These are phyloP conservation scores for Davidsoniella eucalypti DNA, from an alignment of 2,329 filamentous ascomycete species.

Conservation along the genomic window DNA sequence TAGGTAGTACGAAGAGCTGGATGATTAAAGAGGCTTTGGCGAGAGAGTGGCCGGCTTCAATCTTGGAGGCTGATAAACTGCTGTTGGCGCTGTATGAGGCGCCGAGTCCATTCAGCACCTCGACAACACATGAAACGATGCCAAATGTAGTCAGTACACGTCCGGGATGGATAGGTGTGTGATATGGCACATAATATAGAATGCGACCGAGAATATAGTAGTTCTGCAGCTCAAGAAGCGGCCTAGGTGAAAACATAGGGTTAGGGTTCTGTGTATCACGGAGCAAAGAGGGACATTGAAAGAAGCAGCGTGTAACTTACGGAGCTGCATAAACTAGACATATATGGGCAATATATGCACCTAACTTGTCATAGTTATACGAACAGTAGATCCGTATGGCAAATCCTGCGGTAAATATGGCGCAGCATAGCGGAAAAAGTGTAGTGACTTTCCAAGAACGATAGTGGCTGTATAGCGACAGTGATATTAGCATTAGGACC, in stretches of 20 bases:
- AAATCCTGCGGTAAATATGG: constrained; percentile 41
- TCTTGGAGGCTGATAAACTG: constrained; percentile 22
- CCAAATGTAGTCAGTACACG: constrained; percentile 30
- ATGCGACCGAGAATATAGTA: constrained; percentile 44
- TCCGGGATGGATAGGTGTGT: constrained; percentile 33
- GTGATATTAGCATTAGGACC: neutral
- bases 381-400: constrained; percentile 23
- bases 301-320: constrained; percentile 15
- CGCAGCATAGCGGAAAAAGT: constrained; percentile 35
- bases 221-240: constrained; percentile 42
- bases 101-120: constrained; percentile 30
- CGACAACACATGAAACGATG: constrained; percentile 29
- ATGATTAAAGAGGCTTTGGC: constrained; percentile 35
- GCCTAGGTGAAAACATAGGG: constrained; percentile 15
- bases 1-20: constrained; percentile 35
- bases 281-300: neutral
- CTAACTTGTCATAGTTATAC: constrained; percentile 19
- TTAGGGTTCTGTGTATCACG: constrained; percentile 17
- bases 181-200: constrained; percentile 43
- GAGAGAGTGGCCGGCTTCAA: constrained; percentile 27
- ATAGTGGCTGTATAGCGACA: constrained; percentile 26
- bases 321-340: constrained; percentile 22
- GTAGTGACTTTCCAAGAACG: constrained; percentile 39
- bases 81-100: constrained; percentile 31
- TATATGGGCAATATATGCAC: constrained; percentile 21